A percentile compares a stretch with the other conserved stretches of the same genome.
These are phyloP conservation scores for Kalanchoe fedtschenkoi DNA, from an alignment of 164 flowering plant species.

Conservation along the genomic window DNA sequence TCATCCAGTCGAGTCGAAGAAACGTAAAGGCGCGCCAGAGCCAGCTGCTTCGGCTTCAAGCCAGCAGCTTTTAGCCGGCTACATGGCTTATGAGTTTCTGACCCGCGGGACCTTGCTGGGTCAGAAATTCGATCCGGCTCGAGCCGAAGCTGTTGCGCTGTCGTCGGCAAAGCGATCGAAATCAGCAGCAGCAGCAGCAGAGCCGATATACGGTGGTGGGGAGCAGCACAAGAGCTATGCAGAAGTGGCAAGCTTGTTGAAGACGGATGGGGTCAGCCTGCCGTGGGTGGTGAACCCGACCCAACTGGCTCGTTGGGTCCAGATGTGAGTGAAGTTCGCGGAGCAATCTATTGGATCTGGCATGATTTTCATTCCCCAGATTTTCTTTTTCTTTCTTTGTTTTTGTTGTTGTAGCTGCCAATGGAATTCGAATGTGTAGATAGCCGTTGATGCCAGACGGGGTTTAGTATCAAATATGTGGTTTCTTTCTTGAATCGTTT, in stretches of 20 bases:
- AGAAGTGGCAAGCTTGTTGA: conserved; percentile 16
- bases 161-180: not conserved
- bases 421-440: conserved; percentile 1
- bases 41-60: conserved; percentile 2
- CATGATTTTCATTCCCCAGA: not conserved
- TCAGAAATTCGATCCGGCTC: conserved; percentile 12
- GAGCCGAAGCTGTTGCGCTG: conserved; percentile 9
- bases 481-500: not conserved
- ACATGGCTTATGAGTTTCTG: conserved; percentile 16
- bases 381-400: not conserved
- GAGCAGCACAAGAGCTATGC: conserved; percentile 9
- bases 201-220: not conserved
- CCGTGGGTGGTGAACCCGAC: conserved; percentile 19
- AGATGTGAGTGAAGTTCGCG: conserved; percentile 11
- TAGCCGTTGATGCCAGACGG: not conserved
- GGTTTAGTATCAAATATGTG: not conserved
- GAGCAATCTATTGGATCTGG: not conserved
- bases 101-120: conserved; percentile 13
- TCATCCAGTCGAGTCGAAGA: not conserved
- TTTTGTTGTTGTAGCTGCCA: not conserved
- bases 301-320: conserved; percentile 14
- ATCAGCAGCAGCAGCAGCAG: not conserved
- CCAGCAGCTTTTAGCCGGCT: conserved; percentile 14
- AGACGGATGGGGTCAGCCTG: conserved; percentile 13
- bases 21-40: conserved; percentile 3